Conservation (phyloP, 2,329 filamentous ascomycete species). For the Phoma sp. region DNA sequence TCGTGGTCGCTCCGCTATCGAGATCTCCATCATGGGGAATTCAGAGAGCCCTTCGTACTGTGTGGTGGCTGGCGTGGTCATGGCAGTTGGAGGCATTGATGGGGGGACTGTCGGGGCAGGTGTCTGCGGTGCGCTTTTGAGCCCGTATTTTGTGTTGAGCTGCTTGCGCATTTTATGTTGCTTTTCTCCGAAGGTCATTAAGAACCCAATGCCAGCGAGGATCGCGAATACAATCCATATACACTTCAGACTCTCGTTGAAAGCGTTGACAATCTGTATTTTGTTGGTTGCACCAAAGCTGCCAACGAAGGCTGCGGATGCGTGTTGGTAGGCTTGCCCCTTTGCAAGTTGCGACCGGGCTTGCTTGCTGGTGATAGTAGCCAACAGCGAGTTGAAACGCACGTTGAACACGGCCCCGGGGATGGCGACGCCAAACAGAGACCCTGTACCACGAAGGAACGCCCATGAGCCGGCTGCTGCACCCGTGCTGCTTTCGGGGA, state of each 20-base stretch:
- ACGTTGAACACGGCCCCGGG: slow-evolving; percentile 42
- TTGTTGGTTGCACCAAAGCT: slow-evolving; percentile 24
- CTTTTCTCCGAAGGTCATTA: slow-evolving; percentile 46
- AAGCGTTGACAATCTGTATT: slow-evolving; percentile 44
- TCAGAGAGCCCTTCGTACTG: not conserved
- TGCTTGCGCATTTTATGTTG: slow-evolving; percentile 49
- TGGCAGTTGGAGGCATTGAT: not conserved
- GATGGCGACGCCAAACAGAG: slow-evolving; percentile 39
- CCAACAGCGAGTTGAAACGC: slow-evolving; percentile 24
- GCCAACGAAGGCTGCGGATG: slow-evolving; percentile 27
- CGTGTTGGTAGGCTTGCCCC: slow-evolving; percentile 40
- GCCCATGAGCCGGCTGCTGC: slow-evolving; percentile 37
- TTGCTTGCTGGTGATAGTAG: slow-evolving; percentile 13
- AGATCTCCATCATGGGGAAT: slow-evolving; percentile 6
- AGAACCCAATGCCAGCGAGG: slow-evolving; percentile 43
- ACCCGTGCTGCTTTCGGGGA: slow-evolving; percentile 32
- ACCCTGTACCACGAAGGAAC: slow-evolving; percentile 40
- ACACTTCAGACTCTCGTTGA: slow-evolving; percentile 43
- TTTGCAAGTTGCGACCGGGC: slow-evolving; percentile 16
- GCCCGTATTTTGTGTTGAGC: slow-evolving; percentile 51
- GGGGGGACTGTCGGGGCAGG: not conserved
- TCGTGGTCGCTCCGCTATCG: not conserved
- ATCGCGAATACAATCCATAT: slow-evolving; percentile 50
- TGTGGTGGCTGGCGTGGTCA: not conserved
- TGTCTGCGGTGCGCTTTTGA: slow-evolving; percentile 36